phyloP scores from a whole-genome alignment of 305 asterid genomes.

The Striga hermonthica region DNA sequence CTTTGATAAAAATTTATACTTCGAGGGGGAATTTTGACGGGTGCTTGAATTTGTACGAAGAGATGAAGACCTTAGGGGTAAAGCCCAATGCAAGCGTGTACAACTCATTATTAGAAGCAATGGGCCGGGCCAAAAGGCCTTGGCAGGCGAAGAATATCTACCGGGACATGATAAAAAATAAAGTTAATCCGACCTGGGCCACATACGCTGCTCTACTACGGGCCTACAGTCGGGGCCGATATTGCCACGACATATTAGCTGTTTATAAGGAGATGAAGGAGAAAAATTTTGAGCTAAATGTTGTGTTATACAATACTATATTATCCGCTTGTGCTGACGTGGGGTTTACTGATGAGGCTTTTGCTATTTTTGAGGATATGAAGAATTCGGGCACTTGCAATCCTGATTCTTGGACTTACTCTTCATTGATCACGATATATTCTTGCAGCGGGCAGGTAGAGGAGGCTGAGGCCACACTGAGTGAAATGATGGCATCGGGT shows the following conservation, averaged over 20 bases:
- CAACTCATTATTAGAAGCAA: slow-evolving; percentile 84
- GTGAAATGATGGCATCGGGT: slow-evolving; percentile 77
- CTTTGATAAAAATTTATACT: slow-evolving; percentile 67
- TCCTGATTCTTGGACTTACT: slow-evolving; percentile 81
- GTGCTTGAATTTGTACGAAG: slow-evolving; percentile 87
- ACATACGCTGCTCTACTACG: slow-evolving; percentile 78
- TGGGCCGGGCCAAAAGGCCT: slow-evolving; percentile 96
- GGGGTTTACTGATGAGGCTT: slow-evolving; percentile 68
- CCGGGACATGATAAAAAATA: slow-evolving; percentile 58
- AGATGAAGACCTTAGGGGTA: slow-evolving; percentile 77
- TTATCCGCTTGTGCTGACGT: slow-evolving; percentile 79
- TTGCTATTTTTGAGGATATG: slow-evolving; percentile 74
- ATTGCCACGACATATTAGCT: slow-evolving; percentile 66
- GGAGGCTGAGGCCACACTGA: slow-evolving; percentile 70
- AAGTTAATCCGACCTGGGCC: slow-evolving; percentile 62
- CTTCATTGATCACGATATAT: slow-evolving; percentile 66
- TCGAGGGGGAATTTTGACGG: slow-evolving; percentile 76
- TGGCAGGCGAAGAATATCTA: slow-evolving; percentile 82
- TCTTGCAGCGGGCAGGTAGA: slow-evolving; percentile 83
- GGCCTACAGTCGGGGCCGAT: slow-evolving; percentile 69
- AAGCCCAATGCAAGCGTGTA: slow-evolving; percentile 61
- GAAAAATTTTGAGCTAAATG: slow-evolving; percentile 65
- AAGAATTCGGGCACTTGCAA: slow-evolving; percentile 48
- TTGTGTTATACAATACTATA: slow-evolving; percentile 67
- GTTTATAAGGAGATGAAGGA: slow-evolving; percentile 82